These are phyloP conservation scores for Aureobasidium melanogenum DNA, from an alignment of 2,329 filamentous ascomycete species.

Conservation along the genomic window DNA sequence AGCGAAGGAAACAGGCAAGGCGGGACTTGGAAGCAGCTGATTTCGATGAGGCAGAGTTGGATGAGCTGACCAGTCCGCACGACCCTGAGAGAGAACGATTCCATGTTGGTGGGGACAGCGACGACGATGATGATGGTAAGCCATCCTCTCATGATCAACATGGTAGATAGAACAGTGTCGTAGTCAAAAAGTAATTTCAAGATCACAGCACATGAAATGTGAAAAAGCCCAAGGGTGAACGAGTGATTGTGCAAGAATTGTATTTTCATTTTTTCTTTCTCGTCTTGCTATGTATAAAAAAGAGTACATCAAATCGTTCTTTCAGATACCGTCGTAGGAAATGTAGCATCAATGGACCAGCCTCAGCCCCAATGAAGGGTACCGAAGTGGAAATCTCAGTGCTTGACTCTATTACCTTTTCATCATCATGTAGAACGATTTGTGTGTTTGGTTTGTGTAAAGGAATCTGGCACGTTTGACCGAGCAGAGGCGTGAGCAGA, in stretches of 20 bases:
- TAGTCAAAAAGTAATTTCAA: not conserved
- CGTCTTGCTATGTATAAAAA: not conserved
- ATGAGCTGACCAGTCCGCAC: conserved; percentile 38
- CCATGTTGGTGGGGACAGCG: conserved; percentile 13
- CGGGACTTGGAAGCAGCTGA: conserved; percentile 53
- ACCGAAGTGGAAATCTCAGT: conserved; percentile 54
- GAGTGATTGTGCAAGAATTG: not conserved
- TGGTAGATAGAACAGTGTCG: not conserved
- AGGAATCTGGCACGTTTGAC: conserved; percentile 59
- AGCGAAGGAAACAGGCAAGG: conserved; percentile 26
- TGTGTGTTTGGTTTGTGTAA: conserved; percentile 20
- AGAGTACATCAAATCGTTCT: conserved; percentile 13
- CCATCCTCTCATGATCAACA: not conserved
- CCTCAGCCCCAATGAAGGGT: conserved; percentile 37
- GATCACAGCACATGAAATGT: not conserved
- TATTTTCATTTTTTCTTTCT: not conserved
- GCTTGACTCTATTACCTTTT: conserved; percentile 96
- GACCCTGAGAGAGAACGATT: conserved; percentile 20
- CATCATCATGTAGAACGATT: conserved; percentile 72
- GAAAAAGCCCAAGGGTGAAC: not conserved
- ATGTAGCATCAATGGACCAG: conserved; percentile 24
- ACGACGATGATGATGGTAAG: not conserved
- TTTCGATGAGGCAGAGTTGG: conserved; percentile 54
- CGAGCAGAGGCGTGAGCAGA: conserved; percentile 42
- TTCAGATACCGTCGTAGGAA: conserved; percentile 29